Evolutionary conservation across 2,329 filamentous ascomycete species (phyloP), one percentile per base, ranked within the genome.

Genomic region (Cercospora brassicicola): DNA sequence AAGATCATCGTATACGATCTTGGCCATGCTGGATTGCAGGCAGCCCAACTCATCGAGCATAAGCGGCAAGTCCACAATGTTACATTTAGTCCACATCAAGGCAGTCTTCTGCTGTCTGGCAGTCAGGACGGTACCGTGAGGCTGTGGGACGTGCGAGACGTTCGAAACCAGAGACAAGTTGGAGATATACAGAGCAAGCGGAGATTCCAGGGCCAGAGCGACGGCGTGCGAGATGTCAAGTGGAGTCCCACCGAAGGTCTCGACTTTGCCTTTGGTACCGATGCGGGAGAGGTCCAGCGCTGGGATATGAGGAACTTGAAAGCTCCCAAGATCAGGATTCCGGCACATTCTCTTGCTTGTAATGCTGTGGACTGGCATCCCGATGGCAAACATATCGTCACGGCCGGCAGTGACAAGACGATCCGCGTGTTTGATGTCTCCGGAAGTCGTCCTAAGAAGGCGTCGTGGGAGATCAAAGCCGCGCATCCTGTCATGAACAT

Each of bases 291-390:
- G 64, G 84, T 90, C 56, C 88, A 90, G 75, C 82, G 86, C 70
- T 90, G 88, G 88, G 88, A 90, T 76, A 85, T 85, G 68, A 84
- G 87, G 66, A 84, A 87, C 70, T 79, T 83, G 62, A 86, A 83
- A 71, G 82, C 83, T 28, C 84, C 88, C 7, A 82, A 87, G 73
- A 79, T 89, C 72, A 86, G 85, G 71, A 87, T 90, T 65, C 84
- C 86, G 36, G 88, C 87, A 53, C 88, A 90, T 75, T 84, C 87
- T 71, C 67, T 72, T 11, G 66, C 77, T 4, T 90, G 88, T 78
- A 88, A 85, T 69, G 83, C 87, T 5, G 84, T 90, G 39, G 88
- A 90, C 75, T 90, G 88, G 87, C 88, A 90, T 74, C 88, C 88
- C 1, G 87, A 90, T 72, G 88, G 88, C 6, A 89, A 86, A 73